A percentile compares a stretch with the other conserved stretches of the same genome.
phyloP scores from a whole-genome alignment of 305 asterid genomes.

The Ruellia speciosa region DNA sequence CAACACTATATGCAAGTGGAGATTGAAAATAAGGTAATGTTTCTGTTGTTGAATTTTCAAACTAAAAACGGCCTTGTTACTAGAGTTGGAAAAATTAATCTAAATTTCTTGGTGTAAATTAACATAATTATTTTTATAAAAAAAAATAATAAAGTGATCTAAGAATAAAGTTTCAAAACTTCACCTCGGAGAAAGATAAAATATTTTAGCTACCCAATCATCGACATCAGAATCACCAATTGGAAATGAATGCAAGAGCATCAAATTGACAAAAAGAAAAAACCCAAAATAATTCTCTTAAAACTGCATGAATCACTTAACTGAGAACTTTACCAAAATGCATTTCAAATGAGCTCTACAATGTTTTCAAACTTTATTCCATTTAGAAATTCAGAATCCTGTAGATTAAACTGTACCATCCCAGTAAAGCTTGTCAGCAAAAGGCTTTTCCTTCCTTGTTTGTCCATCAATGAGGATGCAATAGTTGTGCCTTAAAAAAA shows the following conservation, averaged over 20 bases:
- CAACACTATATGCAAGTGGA: not conserved
- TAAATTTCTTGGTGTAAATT: not conserved
- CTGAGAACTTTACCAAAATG: not conserved
- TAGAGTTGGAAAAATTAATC: not conserved
- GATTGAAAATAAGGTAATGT: not conserved
- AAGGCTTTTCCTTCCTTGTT: slow-evolving; percentile 90
- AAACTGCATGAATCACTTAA: not conserved
- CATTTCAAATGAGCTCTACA: not conserved
- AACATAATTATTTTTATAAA: too few relatives aligned
- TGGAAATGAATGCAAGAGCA: too few relatives aligned
- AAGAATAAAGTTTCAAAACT: too few relatives aligned
- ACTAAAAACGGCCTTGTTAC: not conserved
- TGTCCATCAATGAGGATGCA: slow-evolving; percentile 93
- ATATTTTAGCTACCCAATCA: too few relatives aligned
- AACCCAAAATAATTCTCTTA: not conserved
- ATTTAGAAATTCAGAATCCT: slow-evolving; percentile 1
- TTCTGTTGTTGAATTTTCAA: not conserved
- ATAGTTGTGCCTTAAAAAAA: slow-evolving; percentile 63
- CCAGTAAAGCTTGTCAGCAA: slow-evolving; percentile 80
- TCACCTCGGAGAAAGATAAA: too few relatives aligned
- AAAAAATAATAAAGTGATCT: too few relatives aligned
- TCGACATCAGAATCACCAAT: too few relatives aligned
- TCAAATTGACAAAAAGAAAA: not conserved
- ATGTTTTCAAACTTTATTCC: not conserved
- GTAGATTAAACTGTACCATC: slow-evolving; percentile 47